Base-by-base conservation (phyloP, 1,284 basidiomycete genomes). In the Ceraceosorus guamensis region DNA sequence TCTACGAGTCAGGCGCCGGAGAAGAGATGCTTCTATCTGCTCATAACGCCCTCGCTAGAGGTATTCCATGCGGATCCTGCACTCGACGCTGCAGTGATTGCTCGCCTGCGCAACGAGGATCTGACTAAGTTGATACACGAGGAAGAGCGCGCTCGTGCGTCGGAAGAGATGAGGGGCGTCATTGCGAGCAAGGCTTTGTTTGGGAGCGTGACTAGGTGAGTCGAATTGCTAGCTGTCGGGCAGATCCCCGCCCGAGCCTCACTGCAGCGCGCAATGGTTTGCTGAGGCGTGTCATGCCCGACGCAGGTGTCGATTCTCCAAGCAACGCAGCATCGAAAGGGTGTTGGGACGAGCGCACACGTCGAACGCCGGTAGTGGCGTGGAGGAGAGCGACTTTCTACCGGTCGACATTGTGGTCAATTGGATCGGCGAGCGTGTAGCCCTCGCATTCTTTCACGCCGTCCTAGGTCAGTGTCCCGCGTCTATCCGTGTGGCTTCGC, bases 401-500 rank as follows among this genome's bases (percentile, higher is more conserved):
- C 85, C 87, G 3, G 83, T 91, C 62, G 90, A 96, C 77, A 83
- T 98, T 66, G 89, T 93, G 66, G 86, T 95, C 72, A 96, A 92
- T 78, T 91, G 88, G 86, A 89, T 89, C 51, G 89, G 88, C 30
- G 86, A 92, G 55, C 88, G 87, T 41, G 82, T 97, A 68, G 86
- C 93, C 44, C 81, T 98, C 13, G 92, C 90, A 72, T 98, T 98
- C 81, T 87, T 96, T 64, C 92, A 98, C 71, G 89, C 91, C 33
- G 85, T 87, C 56, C 83, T 83, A 54, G 75, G 74, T 75, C 31
- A 59, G 76, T 66, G 13, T 24, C 11, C 33, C 31, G 39, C 24
- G 49, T 18, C 34, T 35, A 32, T 30, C 14, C 7, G 8, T 11
- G 31, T 16, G 7, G n/a, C 31, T 6, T 4, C 3, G 24, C 24